phyloP scores from a whole-genome alignment of 2,329 filamentous ascomycete species.

The Talaromyces sp. region DNA sequence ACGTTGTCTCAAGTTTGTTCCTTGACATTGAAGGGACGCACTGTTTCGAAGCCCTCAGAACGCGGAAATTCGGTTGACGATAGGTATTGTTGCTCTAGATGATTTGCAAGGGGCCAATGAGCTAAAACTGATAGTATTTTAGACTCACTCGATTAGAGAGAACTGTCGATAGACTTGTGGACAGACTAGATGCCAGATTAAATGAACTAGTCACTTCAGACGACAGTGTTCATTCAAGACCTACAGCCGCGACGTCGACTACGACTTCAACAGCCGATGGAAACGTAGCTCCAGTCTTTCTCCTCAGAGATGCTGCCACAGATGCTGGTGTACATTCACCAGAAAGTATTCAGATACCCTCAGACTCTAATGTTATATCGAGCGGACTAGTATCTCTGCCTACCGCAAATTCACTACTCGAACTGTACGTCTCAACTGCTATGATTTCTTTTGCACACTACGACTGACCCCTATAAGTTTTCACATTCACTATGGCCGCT shows the following conservation, averaged over 20 bases:
- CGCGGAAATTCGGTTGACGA: background rate
- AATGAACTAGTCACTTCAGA: background rate
- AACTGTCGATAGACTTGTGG: background rate
- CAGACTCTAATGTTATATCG: slow-evolving; percentile 10
- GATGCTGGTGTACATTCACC: slow-evolving; percentile 26
- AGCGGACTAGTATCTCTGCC: slow-evolving; percentile 7
- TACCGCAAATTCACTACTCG: slow-evolving; percentile 13
- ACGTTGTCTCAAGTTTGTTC: slow-evolving; percentile 37
- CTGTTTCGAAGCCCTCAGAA: background rate
- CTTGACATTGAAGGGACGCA: slow-evolving; percentile 16
- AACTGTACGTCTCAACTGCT: background rate
- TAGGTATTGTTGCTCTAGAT: background rate
- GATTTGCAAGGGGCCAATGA: background rate
- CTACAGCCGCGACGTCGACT: background rate
- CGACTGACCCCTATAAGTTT: slow-evolving; percentile 24
- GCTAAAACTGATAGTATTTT: background rate
- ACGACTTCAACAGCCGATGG: background rate
- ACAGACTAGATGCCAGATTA: slow-evolving; percentile 7
- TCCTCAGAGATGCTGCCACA: slow-evolving; percentile 31
- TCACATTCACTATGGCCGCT: slow-evolving; percentile 43
- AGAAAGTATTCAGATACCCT: background rate
- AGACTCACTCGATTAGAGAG: slow-evolving; percentile 8
- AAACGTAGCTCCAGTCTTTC: slow-evolving; percentile 30
- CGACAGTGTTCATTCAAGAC: background rate
- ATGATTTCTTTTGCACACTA: background rate